Base-by-base conservation (phyloP, 345 rosid species). In the Pelargonium nanum region DNA sequence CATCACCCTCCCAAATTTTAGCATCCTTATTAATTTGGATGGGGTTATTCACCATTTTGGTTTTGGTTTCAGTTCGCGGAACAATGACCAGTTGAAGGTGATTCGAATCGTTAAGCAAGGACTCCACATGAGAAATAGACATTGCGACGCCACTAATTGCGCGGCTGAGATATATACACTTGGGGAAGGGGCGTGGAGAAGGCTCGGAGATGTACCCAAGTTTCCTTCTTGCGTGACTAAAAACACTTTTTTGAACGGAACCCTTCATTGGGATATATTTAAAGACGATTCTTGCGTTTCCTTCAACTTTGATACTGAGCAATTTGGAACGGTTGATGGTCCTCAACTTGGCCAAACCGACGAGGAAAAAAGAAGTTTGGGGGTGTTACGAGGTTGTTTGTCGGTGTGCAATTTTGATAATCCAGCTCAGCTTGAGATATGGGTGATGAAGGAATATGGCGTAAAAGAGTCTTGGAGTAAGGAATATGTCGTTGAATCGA, bases 361-460 rank as follows among this genome's bases (percentile, higher is more conserved):
- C 17, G 2, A 23, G 32, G 19, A 21, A 54, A 25, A 24, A 15
- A 48, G 65, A 48, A 48, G 48, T 28, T 55, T 70, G 70, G 62
- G 59, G 19, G 62, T 70, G 23, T 48, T 70, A 32, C 58, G 58
- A 19, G 65, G 62, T 1, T 70, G 66, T 8, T 70, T 70, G 24
- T 65, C 61, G 15, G 26, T 70, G 40, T 61, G 62, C 25, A 57
- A 70, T 19, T 54, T 6, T 54, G 25, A 64, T 45, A 13, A 1
- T 4, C 17, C 4, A 8, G 6, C 20, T 20, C 40, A 5, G 28
- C 19, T 34, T 61, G 23, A 56, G 50, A 28, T 70, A 19, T 65
- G 66, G 66, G 63, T 70, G 10, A 70, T 70, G 66, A 65, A 60
- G 48, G 59, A 65, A 8, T 70, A 70, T 28, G 66, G 66, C 25